Conservation (phyloP, 257 asterid species). For the Nyctanthes arbortristis region DNA sequence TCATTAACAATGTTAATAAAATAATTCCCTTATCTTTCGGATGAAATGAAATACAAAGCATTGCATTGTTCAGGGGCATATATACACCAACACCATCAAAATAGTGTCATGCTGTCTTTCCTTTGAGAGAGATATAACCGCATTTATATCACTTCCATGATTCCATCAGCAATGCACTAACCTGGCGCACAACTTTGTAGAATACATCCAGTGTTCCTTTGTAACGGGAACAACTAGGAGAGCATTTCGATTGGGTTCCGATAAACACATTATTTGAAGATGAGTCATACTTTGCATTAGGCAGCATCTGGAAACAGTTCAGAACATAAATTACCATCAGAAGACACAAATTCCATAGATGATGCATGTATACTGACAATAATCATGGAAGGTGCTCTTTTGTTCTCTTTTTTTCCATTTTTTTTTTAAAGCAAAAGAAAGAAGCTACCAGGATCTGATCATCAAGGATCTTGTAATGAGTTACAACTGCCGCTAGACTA, state of each 20-base stretch:
- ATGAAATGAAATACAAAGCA: neutral
- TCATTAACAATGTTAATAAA: neutral
- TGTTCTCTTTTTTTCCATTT: too few relatives aligned
- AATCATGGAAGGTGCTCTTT: too few relatives aligned
- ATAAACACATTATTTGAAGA: slow-evolving; percentile 33
- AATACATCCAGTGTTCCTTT: slow-evolving; percentile 80
- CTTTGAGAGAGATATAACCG: slow-evolving; percentile 3
- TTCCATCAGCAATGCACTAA: slow-evolving; percentile 34
- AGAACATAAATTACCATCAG: neutral
- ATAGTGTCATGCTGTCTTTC: neutral
- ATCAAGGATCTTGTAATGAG: neutral
- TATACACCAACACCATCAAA: neutral
- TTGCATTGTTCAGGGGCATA: neutral
- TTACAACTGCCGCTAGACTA: neutral
- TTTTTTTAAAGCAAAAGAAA: neutral
- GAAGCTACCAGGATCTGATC: neutral
- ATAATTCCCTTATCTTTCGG: neutral
- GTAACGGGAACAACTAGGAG: slow-evolving; percentile 57
- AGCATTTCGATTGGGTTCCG: slow-evolving; percentile 45
- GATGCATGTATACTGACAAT: too few relatives aligned
- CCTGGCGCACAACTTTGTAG: slow-evolving; percentile 71
- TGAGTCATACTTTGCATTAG: slow-evolving; percentile 40
- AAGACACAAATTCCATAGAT: neutral
- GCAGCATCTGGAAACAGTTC: slow-evolving; percentile 49
- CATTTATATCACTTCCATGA: neutral